Base-by-base conservation (phyloP, 305 asterid species). In the Fraxinus ornus region DNA sequence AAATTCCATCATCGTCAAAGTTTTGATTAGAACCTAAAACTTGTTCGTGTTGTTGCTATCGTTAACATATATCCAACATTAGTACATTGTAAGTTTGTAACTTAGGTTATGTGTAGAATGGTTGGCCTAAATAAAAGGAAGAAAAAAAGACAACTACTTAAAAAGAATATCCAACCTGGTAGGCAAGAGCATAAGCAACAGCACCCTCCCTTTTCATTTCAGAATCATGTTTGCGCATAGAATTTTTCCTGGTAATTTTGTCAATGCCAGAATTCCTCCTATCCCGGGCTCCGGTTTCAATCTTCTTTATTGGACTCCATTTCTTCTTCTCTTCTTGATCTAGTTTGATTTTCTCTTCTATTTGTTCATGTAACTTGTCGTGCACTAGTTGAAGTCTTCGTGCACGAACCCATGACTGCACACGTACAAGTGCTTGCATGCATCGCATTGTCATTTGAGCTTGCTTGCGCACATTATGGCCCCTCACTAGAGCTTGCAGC, bases 391-490 rank as follows among this genome's bases (percentile, higher is more conserved):
- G 96, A 22, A 93, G 94, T 79, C 98, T 87, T 15, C 92, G 91
- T 0, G 97, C 95, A 0, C 97, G 93, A 8, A 95, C 97, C 3
- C 97, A 90, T 0, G 93, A 97, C 78, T 95, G 98, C 60, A 94
- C 97, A 35, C 98, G 94, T 47, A 93, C 98, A 7, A 95, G 85
- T 57, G 98, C 93, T 82, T 95, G 97, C 98, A 94, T 95, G 85
- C 98, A 95, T 84, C 96, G 88, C 98, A 95, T 95, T 1, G 99
- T 95, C 99, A 90, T 92, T 19, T 93, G 95, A 10, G 97, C 96
- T 81, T 95, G 98, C 85, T 94, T 95, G 1, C 99, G 89, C 87
- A 95, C 99, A 8, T 93, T 92, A 82, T 94, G 94, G 0, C 99
- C 99, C 81, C 99, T 89, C 35, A 95, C 98, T 6, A 95, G 83